Base-by-base conservation (phyloP, 2,329 filamentous ascomycete species). In the Pseudocercospora macadamiae region DNA sequence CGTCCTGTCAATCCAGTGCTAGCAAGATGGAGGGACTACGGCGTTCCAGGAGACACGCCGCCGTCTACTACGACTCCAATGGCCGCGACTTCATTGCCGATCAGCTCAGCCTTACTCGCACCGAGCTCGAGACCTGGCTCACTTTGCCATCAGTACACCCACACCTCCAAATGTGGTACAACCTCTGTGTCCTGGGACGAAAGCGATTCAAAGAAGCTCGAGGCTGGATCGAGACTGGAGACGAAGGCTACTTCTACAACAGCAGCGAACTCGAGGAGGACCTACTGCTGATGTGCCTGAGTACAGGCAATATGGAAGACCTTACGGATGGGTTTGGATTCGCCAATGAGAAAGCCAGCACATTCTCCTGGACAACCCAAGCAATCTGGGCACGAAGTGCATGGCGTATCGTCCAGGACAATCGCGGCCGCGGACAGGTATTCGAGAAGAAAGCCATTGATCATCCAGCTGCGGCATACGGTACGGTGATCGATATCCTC, bases 301-400 rank as follows among this genome's bases (percentile, higher is more conserved):
- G 44, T n/a, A 64, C 63, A 51, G 64, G 64, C 10, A 51, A 64
- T 32, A 21, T 42, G 9, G 36, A 52, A 25, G 48, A 45, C 8
- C n/a, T 49, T 9, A 26, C 47, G 23, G 47, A 28, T 25, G 23
- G 36, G 0, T 64, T 60, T 47, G 32, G 36, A 1, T 64, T 60
- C 51, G 32, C 52, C 14, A 55, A 55, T n/a, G 21, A 49, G 18
- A 48, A 42, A 5, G 32, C 53, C 9, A 44, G 44, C 10, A 68
- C 66, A 5, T 49, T 26, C 23, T 44, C 34, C 8, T 68, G 66
- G 66, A 57, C 36, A 16, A 65, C 66, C 3, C 57, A 61, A 49
- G 62, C 66, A 9, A 2, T 68, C 9, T 69, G 67, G 67, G 66
- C 67, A 8, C 57, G 65, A 8, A 59, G 59, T 4, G 65, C 56